Percentiles rank a stretch among this genome's conserved stretches.
Conservation (phyloP, 805 yeast species). For the Nakazawaea wickerhamii region DNA sequence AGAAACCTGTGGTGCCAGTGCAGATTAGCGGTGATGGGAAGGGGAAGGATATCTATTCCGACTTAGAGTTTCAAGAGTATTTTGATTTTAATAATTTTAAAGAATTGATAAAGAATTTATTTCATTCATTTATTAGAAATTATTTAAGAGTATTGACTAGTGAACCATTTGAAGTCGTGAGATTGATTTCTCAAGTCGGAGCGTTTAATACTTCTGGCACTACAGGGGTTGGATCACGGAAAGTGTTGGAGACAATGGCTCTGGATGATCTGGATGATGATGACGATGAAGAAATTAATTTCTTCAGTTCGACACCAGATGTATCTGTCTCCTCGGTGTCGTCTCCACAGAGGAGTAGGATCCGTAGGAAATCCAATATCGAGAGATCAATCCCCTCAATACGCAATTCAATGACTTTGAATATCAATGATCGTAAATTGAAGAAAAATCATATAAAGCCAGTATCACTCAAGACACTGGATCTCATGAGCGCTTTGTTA, state of each 20-base stretch:
- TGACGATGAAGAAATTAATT: constrained; percentile 32
- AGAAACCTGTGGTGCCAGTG: constrained; percentile 5
- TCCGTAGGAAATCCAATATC: constrained; percentile 23
- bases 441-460: constrained; percentile 42
- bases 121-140: constrained; percentile 57
- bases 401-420: constrained; percentile 1
- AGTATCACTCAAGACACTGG: constrained; percentile 54
- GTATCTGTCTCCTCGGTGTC: neutral
- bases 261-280: constrained; percentile 3
- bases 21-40: constrained; percentile 14
- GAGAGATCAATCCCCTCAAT: constrained; percentile 21
- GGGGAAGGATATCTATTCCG: constrained; percentile 38
- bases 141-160: constrained; percentile 65
- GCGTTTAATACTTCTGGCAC: constrained; percentile 35
- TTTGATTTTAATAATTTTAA: constrained; percentile 53
- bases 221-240: neutral
- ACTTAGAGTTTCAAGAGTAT: constrained; percentile 62
- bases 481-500: constrained; percentile 56
- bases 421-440: constrained; percentile 1
- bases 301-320: constrained; percentile 27
- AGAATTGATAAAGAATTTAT: constrained; percentile 50
- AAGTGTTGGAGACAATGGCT: constrained; percentile 2
- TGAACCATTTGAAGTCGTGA: constrained; percentile 86
- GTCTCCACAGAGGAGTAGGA: constrained; percentile 12
- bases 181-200: constrained; percentile 78